These are phyloP conservation scores for Ceratocystis harringtonii DNA, from an alignment of 2,329 filamentous ascomycete genomes.

Conservation along the genomic window DNA sequence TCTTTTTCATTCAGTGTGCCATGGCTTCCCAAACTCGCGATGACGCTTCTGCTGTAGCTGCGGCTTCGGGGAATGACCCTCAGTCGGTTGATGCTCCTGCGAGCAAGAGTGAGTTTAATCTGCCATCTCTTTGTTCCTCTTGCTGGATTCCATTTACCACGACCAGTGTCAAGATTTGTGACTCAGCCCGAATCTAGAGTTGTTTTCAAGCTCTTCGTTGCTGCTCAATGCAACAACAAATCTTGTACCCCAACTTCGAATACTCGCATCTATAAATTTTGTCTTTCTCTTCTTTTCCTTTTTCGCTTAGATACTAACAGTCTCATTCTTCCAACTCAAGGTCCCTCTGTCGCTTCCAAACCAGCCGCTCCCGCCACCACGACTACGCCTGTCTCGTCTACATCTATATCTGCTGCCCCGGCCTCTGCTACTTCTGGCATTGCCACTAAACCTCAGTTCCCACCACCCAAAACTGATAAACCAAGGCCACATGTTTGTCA, in stretches of 20 bases:
- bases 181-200: not conserved
- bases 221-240: not conserved
- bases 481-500: conserved; percentile 86
- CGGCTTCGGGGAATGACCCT: not conserved
- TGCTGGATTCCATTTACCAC: not conserved
- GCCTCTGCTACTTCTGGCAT: conserved; percentile 29
- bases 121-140: not conserved
- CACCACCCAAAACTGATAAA: conserved; percentile 91
- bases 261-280: not conserved
- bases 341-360: not conserved
- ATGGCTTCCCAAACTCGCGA: conserved; percentile 7
- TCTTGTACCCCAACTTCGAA: not conserved
- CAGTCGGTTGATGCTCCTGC: not conserved
- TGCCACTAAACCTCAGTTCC: conserved; percentile 35
- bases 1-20: not conserved
- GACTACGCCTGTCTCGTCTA: not conserved
- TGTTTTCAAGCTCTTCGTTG: not conserved
- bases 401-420: conserved; percentile 33
- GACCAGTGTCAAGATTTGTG: not conserved
- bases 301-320: not conserved
- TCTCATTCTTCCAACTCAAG: not conserved
- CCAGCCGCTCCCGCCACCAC: not conserved
- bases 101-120: conserved; percentile 8
- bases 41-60: conserved; percentile 2
- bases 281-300: not conserved